A percentile compares a stretch with the other conserved stretches of the same genome.
phyloP scores from a whole-genome alignment of 1,284 basidiomycete species.

The Mycosarcoma maydis region DNA sequence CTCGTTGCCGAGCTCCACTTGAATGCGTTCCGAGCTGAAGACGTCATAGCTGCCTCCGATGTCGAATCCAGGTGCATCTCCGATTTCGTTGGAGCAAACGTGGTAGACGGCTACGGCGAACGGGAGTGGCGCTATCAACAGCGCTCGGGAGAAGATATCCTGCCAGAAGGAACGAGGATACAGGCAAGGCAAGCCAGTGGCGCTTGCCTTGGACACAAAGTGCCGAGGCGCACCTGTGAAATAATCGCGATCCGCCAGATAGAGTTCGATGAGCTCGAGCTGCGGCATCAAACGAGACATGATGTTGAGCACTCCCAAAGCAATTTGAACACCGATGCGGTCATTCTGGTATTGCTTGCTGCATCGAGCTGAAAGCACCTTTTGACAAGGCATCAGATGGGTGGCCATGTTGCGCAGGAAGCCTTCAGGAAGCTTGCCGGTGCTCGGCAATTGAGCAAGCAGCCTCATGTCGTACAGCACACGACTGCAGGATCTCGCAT shows the following conservation, averaged over 20 bases:
- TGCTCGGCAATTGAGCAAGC: conserved; percentile 23
- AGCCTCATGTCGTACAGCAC: conserved; percentile 32
- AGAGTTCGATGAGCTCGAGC: conserved; percentile 28
- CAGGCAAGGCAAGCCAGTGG: conserved; percentile 33
- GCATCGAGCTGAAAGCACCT: conserved; percentile 21
- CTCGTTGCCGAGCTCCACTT: conserved; percentile 7
- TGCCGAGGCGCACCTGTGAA: conserved; percentile 27
- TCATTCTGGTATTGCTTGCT: conserved; percentile 46
- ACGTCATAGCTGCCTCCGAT: conserved; percentile 33
- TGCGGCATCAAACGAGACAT: conserved; percentile 15
- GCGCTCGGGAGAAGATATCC: conserved; percentile 5
- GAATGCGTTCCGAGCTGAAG: conserved; percentile 5
- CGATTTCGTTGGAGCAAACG: conserved; percentile 28
- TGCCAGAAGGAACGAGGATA: conserved; percentile 42
- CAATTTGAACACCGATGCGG: conserved; percentile 17
- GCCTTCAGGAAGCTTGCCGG: conserved; percentile 24
- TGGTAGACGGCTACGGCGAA: conserved; percentile 40
- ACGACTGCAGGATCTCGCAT: conserved; percentile 21
- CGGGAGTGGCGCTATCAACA: conserved; percentile 18
- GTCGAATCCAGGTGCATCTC: conserved; percentile 35
- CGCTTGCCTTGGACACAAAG: conserved; percentile 34
- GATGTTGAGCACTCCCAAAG: conserved; percentile 13
- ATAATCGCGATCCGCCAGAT: conserved; percentile 30
- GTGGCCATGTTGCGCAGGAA: conserved; percentile 27
- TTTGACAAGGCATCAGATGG: conserved; percentile 20